Percentiles rank a stretch among this genome's conserved stretches.
These are phyloP conservation scores for Xylaria intraflava DNA, from an alignment of 495 filamentous ascomycete species.

Conservation along the genomic window DNA sequence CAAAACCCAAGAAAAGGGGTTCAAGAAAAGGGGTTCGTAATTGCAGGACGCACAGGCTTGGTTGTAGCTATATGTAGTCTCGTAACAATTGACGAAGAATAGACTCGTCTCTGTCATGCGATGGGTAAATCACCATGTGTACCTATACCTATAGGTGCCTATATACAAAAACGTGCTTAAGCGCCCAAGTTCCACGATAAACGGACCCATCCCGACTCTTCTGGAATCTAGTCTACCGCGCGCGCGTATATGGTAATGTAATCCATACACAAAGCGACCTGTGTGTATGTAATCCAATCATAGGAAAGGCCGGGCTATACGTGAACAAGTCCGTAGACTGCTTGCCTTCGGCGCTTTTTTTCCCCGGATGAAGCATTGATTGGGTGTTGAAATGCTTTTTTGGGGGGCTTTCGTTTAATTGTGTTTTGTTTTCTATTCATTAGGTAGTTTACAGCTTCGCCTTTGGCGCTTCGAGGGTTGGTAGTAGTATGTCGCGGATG, in stretches of 20 bases:
- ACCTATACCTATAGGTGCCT: background rate
- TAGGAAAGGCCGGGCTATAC: too few relatives aligned
- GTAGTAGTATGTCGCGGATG: constrained; percentile 79
- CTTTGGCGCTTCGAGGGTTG: constrained; percentile 76
- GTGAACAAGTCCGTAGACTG: background rate
- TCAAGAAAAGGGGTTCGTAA: too few relatives aligned
- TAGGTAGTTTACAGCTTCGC: constrained; percentile 66
- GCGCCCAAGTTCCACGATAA: background rate
- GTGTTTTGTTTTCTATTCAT: background rate
- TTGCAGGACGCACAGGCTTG: too few relatives aligned
- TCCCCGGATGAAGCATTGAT: too few relatives aligned
- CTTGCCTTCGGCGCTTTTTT: too few relatives aligned
- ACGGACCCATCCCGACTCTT: background rate
- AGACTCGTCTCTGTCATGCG: background rate
- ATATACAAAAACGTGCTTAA: constrained; percentile 1
- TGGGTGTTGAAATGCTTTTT: too few relatives aligned
- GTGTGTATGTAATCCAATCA: too few relatives aligned
- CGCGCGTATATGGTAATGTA: background rate
- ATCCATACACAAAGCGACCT: too few relatives aligned
- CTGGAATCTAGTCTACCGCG: background rate
- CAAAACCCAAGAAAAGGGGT: too few relatives aligned
- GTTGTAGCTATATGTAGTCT: too few relatives aligned
- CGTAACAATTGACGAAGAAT: too few relatives aligned
- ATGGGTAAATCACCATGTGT: background rate
- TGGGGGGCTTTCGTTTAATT: too few relatives aligned